A percentile compares a stretch with the other conserved stretches of the same genome.
Evolutionary conservation across 768 basidiomycete genomes (phyloP).

Genomic region (Floccularia luteovirens): DNA sequence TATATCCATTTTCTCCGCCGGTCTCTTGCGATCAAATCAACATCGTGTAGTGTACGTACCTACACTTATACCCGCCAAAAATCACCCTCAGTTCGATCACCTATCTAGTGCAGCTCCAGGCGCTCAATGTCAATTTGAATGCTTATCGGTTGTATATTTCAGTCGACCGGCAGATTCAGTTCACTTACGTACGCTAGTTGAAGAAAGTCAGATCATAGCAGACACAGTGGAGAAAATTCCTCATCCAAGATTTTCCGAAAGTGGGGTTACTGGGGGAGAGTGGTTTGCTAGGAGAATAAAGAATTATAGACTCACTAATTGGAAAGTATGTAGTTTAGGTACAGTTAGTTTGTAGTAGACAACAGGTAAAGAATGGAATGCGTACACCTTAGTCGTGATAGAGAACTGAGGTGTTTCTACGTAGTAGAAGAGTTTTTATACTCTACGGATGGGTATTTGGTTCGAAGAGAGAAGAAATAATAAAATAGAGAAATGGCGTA

Average conservation of each 20-base stretch:
- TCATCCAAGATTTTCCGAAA: not conserved
- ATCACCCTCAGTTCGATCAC: too few species aligned
- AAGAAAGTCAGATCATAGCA: conserved; percentile 43
- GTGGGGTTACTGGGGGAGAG: not conserved
- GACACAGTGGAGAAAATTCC: conserved; percentile 26
- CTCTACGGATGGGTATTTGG: too few species aligned
- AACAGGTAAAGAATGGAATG: too few species aligned
- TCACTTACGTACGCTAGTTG: conserved; percentile 40
- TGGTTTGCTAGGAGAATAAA: not conserved
- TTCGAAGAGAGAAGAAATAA: too few species aligned
- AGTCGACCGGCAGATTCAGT: conserved; percentile 50
- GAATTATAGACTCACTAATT: not conserved
- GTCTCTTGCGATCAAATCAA: conserved; percentile 55
- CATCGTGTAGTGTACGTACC: conserved; percentile 50
- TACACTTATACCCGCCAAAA: not conserved
- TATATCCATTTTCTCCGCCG: conserved; percentile 52
- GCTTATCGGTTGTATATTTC: conserved; percentile 68
- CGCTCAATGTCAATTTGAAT: conserved; percentile 38
- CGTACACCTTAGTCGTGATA: too few species aligned
- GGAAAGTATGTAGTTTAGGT: conserved; percentile 1
- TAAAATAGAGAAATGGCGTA: too few species aligned
- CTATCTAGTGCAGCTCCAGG: conserved; percentile 47
- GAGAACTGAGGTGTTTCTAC: too few species aligned
- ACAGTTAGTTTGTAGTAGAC: not conserved
- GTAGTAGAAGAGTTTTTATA: too few species aligned